Evolutionary conservation across 2,329 filamentous ascomycete species (phyloP), one percentile per base, ranked within the genome.

Genomic region (Aspergillus ustus): DNA sequence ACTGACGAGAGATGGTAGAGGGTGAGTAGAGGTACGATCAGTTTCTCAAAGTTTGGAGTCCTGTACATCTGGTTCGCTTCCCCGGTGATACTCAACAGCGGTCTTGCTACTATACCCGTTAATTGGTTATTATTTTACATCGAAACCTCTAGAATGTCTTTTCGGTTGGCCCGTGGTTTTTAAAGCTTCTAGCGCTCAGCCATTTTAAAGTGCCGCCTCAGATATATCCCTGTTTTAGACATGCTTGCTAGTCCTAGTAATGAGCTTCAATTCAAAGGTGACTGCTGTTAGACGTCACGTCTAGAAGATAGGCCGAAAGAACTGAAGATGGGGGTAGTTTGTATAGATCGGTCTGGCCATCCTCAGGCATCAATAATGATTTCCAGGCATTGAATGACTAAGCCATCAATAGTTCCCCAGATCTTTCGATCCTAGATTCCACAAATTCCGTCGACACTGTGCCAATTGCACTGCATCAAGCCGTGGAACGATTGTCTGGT

Each of bases 301-400:
- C 25, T 25, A 5, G 25, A 25, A 25, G 25, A 25, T 25, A 25
- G 3, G 25, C 25, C 25, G 25, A 25, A 25, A 25, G 4, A 25
- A 25, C 25, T 25, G 25, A 25, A 25, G 25, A 25, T 25, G 25
- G 25, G 25, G 25, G 4, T 25, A 25, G 6, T 25, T 15, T 49
- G 43, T 57, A 49, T 57, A 57, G 44, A 40, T 57, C 29, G 22
- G 31, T 11, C 15, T 8, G 19, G 22, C 13, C 22, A 40, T 49
- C 44, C 53, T 57, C 44, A 48, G 44, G 53, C 53, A 40, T 7
- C 19, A 53, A 25, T 19, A 25, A 11, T 13, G 37, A 44, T 45
- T 20, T 29, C 7, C 52, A 46, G 40, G 51, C 37, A 29, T 25
- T 19, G 31, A 45, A 22, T 59, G 57, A 59, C 57, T 59, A 59